These are phyloP conservation scores for Fagopyrum tataricum DNA, from an alignment of 148 eudicot genomes.

Conservation along the genomic window DNA sequence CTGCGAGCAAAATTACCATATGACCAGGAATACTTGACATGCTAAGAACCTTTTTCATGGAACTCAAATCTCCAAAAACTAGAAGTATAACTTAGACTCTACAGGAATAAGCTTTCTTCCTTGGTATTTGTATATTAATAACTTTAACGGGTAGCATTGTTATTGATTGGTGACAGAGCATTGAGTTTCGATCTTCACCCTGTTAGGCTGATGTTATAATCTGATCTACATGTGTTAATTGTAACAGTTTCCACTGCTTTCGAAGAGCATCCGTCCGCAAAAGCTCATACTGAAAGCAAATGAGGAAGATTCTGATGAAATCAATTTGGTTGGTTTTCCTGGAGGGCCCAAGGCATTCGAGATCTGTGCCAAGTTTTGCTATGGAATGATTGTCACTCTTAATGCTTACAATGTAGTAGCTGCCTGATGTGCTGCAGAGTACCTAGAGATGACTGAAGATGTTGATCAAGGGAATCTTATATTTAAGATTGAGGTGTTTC, in stretches of 20 bases:
- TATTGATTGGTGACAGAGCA: background rate
- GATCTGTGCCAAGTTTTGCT: too few species aligned
- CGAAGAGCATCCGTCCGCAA: conserved; percentile 48
- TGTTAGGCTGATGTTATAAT: background rate
- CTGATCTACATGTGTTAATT: conserved; percentile 4
- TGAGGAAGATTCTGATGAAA: too few species aligned
- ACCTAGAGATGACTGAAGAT: conserved; percentile 69
- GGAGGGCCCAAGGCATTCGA: too few species aligned
- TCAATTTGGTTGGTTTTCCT: too few species aligned
- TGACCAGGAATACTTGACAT: too few species aligned
- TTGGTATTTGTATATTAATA: too few species aligned
- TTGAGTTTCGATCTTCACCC: background rate
- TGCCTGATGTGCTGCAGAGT: conserved; percentile 84
- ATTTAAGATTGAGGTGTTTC: conserved; percentile 84
- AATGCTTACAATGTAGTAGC: conserved; percentile 80
- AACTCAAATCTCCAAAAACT: too few species aligned
- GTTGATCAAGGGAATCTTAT: conserved; percentile 72
- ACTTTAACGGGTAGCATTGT: too few species aligned
- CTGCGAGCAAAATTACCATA: too few species aligned
- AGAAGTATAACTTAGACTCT: too few species aligned
- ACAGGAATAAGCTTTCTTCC: too few species aligned
- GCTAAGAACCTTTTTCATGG: too few species aligned
- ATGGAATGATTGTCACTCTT: conserved; percentile 74
- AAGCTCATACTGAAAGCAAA: background rate
- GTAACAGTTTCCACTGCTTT: conserved; percentile 9